phyloP scores from a whole-genome alignment of 805 yeast species.

The Dipodascopsis uninucleata region DNA sequence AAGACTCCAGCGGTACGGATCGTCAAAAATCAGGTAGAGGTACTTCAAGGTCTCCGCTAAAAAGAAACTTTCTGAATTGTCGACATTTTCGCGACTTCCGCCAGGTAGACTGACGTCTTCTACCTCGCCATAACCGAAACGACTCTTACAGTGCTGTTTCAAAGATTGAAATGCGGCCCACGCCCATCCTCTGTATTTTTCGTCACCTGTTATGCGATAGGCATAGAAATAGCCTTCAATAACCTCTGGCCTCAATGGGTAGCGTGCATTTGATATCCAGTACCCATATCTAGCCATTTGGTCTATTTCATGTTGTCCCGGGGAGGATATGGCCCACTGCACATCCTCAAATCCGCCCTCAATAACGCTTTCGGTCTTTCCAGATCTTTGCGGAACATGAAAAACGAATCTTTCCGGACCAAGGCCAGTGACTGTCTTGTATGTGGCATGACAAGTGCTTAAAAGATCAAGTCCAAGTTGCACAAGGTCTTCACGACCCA shows the following conservation, averaged over 20 bases:
- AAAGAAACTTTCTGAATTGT: constrained; percentile 47
- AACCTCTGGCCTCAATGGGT: constrained; percentile 48
- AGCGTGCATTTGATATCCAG: constrained; percentile 34
- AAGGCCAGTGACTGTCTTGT: constrained; percentile 20
- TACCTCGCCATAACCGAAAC: constrained; percentile 38
- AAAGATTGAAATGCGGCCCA: constrained; percentile 41
- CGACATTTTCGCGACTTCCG: constrained; percentile 27
- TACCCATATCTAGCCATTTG: constrained; percentile 19
- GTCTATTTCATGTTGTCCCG: constrained; percentile 20
- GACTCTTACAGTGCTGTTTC: constrained; percentile 32
- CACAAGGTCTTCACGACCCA: constrained; percentile 15
- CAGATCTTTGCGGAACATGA: constrained; percentile 8
- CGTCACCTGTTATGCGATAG: constrained; percentile 51
- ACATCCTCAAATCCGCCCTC: constrained; percentile 9
- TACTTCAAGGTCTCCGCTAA: constrained; percentile 53
- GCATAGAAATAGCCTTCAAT: constrained; percentile 51
- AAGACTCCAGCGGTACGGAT: constrained; percentile 35
- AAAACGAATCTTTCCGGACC: constrained; percentile 25
- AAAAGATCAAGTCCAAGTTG: constrained; percentile 18
- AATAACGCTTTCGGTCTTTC: neutral
- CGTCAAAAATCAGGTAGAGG: constrained; percentile 46
- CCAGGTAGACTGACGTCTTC: constrained; percentile 36
- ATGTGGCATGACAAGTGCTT: constrained; percentile 24
- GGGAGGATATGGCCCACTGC: constrained; percentile 18
- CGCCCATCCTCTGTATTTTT: constrained; percentile 48